Conservation (phyloP, 257 asterid species). For the Catharanthus roseus region DNA sequence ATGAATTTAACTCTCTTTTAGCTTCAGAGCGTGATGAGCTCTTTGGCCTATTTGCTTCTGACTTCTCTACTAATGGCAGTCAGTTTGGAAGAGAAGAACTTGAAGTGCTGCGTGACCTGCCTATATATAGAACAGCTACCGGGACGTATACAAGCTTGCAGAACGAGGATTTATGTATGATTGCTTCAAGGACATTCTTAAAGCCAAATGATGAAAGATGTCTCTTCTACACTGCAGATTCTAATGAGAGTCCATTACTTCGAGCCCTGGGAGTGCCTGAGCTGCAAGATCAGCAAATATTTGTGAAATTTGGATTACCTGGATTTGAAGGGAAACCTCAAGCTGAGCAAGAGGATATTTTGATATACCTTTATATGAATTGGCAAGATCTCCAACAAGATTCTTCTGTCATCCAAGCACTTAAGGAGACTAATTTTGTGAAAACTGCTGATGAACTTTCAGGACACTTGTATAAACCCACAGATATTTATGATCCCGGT, state of each 20-base stretch:
- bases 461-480: constrained; percentile 50
- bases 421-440: constrained; percentile 72
- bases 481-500: constrained; percentile 77
- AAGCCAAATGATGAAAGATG: constrained; percentile 76
- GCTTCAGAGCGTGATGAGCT: constrained; percentile 66
- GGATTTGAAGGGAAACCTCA: constrained; percentile 60
- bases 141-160: constrained; percentile 70
- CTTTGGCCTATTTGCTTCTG: constrained; percentile 66
- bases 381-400: constrained; percentile 83
- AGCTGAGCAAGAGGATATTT: constrained; percentile 79
- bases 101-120: constrained; percentile 73
- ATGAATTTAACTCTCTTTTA: constrained; percentile 50
- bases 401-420: constrained; percentile 62
- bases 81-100: constrained; percentile 69
- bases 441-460: constrained; percentile 72
- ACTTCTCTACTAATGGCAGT: constrained; percentile 45
- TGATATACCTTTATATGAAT: constrained; percentile 69
- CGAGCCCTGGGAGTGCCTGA: constrained; percentile 89
- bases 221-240: constrained; percentile 54
- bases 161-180: constrained; percentile 61
- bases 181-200: constrained; percentile 80
- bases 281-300: constrained; percentile 69
- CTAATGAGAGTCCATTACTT: constrained; percentile 59
- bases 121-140: constrained; percentile 68
- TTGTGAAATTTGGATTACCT: constrained; percentile 80